Evolutionary conservation across 768 basidiomycete genomes (phyloP).

Genomic region (Pleurotus djamor): DNA sequence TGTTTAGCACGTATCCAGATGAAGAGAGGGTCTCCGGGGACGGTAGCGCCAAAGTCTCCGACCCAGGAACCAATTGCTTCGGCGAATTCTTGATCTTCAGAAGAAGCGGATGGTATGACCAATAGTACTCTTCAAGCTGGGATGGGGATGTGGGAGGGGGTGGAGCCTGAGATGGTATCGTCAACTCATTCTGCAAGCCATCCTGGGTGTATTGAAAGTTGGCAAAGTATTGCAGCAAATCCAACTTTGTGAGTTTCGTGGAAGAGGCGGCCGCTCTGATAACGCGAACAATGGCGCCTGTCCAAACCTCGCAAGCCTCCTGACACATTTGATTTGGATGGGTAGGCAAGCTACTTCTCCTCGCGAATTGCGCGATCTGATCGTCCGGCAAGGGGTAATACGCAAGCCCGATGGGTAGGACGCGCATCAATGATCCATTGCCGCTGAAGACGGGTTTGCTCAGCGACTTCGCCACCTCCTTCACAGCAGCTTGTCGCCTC

Average conservation of each 20-base stretch:
- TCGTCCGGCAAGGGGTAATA: conserved; percentile 33
- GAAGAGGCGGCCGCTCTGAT: conserved; percentile 23
- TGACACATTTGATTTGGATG: conserved; percentile 38
- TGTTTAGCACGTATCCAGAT: conserved; percentile 37
- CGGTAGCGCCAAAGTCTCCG: conserved; percentile 22
- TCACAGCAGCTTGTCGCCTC: conserved; percentile 17
- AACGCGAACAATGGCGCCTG: conserved; percentile 27
- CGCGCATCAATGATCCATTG: conserved; percentile 46
- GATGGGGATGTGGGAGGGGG: conserved; percentile 13
- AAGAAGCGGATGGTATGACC: conserved; percentile 34
- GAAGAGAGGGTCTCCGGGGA: conserved; percentile 26
- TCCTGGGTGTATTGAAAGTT: conserved; percentile 31
- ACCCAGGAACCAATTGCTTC: background rate
- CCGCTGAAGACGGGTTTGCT: conserved; percentile 23
- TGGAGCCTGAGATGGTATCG: conserved; percentile 21
- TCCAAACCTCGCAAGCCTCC: conserved; percentile 42
- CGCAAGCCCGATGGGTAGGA: conserved; percentile 39
- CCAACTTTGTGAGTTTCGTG: conserved; percentile 31
- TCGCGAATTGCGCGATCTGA: conserved; percentile 26
- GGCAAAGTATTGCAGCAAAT: conserved; percentile 33
- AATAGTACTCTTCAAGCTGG: conserved; percentile 30
- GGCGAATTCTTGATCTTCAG: conserved; percentile 7
- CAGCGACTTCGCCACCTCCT: conserved; percentile 24
- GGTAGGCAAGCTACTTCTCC: conserved; percentile 38
- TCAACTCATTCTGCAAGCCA: conserved; percentile 27